Evolutionary conservation across 1,284 basidiomycete species (phyloP).

Genomic region (Exsudoporus floridanus): DNA sequence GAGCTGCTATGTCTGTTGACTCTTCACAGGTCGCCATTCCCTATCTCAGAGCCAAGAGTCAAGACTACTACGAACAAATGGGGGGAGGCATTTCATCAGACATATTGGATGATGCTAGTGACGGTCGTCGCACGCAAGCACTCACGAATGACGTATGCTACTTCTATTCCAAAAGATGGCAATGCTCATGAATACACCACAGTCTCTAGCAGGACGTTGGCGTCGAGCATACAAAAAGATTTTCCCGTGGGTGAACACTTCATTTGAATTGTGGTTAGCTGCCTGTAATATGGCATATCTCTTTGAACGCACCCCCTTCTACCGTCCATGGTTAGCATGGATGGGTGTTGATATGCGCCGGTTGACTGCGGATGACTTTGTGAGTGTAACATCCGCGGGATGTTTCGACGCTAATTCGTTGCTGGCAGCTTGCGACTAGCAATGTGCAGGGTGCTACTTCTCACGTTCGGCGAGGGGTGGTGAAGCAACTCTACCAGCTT

Average conservation of each 20-base stretch:
- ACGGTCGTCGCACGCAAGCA: conserved; percentile 43
- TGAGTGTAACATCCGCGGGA: conserved; percentile 37
- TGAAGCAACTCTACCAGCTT: conserved; percentile 45
- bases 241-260: conserved; percentile 83
- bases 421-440: conserved; percentile 44
- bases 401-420: conserved; percentile 6
- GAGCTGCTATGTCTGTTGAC: not conserved
- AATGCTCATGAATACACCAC: conserved; percentile 6
- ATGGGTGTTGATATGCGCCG: conserved; percentile 82
- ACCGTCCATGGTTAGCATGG: conserved; percentile 89
- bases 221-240: conserved; percentile 61
- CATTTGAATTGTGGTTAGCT: conserved; percentile 81
- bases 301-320: conserved; percentile 84
- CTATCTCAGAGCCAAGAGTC: conserved; percentile 84
- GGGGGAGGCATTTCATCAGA: conserved; percentile 78
- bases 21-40: conserved; percentile 75
- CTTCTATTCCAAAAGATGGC: conserved; percentile 1
- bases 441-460: conserved; percentile 36
- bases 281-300: conserved; percentile 88
- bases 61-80: conserved; percentile 87
- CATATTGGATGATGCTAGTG: conserved; percentile 57
- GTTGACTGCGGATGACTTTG: conserved; percentile 73
- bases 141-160: conserved; percentile 50
- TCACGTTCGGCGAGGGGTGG: conserved; percentile 37
- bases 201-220: conserved; percentile 50